Evolutionary conservation across 1,284 basidiomycete genomes (phyloP), one percentile per base, ranked within the genome.

Genomic region (Ceratorhiza oryzae-sativae): DNA sequence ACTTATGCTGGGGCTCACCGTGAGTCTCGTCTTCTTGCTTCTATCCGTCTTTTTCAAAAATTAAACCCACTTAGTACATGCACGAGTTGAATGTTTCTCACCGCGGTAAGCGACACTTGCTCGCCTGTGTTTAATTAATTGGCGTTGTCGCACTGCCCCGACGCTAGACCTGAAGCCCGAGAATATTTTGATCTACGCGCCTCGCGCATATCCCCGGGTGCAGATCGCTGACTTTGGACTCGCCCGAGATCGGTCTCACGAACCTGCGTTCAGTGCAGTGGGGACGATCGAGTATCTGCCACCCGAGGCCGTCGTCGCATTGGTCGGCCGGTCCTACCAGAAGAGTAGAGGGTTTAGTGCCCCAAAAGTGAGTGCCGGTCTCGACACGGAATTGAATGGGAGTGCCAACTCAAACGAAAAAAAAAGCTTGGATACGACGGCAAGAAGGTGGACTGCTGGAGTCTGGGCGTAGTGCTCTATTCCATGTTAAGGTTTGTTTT

Each of bases 151-250:
- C 34, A 63, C 46, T 48, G 63, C 53, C 51, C 39, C 51, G 36
- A 39, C 42, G 25, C 20, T 20, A 73, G 41, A 72, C 20, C n/a
- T 71, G 23, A 74, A 93, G 90, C 93, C 93, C 41, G 93, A 95
- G 80, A 95, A 95, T 76, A 89, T 95, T 68, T 83, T 96, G 9
- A 84, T 96, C 2, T 83, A 88, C 75, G 83, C 85, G 1, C 89
- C 91, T 8, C 90, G 90, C 1, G 86, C 90, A 1, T 95, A 92
- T 78, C 94, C 93, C 56, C 88, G 89, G 48, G 87, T 94, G 49
- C 84, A 92, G 71, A 89, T 95, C 46, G 92, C 90, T 18, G 93
- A 95, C 79, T 94, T 95, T 78, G 94, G 94, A 5, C 86, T 93
- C 23, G 92, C 93, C 10, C 86, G 90, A n/a, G 86, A 87, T n/a